Evolutionary conservation across 345 rosid genomes (phyloP).

Genomic region (Melaleuca alternifolia): DNA sequence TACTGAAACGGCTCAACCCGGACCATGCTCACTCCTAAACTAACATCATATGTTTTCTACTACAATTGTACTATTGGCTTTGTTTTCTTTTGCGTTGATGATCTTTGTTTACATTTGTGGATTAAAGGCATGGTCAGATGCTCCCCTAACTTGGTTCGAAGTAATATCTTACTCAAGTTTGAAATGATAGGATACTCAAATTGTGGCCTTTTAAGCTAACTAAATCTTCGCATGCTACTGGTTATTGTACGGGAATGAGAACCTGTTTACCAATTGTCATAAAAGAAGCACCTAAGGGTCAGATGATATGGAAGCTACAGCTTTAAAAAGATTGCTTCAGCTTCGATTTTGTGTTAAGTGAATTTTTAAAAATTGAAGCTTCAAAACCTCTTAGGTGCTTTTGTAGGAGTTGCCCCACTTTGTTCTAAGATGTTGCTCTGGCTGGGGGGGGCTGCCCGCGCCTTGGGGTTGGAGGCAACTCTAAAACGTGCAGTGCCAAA

Average conservation of each 20-base stretch:
- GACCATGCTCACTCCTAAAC: too few species aligned
- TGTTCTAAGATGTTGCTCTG: neutral
- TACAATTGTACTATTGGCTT: neutral
- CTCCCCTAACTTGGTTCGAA: neutral
- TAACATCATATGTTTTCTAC: neutral
- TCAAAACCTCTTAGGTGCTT: neutral
- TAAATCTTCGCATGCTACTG: neutral
- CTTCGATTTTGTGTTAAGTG: neutral
- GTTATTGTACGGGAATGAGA: neutral
- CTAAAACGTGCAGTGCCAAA: neutral
- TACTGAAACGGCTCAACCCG: too few species aligned
- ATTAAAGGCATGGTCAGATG: neutral
- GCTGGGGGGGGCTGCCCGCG: too few species aligned
- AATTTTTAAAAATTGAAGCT: neutral
- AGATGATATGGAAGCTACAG: neutral
- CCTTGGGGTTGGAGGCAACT: neutral
- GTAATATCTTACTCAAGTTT: neutral
- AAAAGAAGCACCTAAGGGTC: neutral
- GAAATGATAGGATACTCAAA: neutral
- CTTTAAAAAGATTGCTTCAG: neutral
- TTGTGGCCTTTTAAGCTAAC: neutral
- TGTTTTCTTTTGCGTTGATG: neutral
- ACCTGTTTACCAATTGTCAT: neutral
- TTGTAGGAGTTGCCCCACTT: neutral
- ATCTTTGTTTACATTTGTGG: neutral